Percentiles rank a stretch among this genome's conserved stretches.
These are phyloP conservation scores for Dothistroma septosporum DNA, from an alignment of 2,329 filamentous ascomycete species.

Conservation along the genomic window DNA sequence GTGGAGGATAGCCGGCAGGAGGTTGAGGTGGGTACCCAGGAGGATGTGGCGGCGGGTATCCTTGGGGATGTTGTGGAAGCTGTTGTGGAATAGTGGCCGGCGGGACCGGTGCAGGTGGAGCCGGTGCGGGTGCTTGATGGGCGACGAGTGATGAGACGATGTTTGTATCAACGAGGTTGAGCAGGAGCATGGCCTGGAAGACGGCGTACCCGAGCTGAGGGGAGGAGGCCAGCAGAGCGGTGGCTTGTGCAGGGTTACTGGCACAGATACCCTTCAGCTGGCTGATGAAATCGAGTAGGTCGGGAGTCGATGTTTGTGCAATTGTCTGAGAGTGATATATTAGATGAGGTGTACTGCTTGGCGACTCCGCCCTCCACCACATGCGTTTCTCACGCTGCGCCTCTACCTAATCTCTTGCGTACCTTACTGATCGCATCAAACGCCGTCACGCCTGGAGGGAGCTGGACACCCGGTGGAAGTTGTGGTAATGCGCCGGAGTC, in stretches of 20 bases:
- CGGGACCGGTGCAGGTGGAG: constrained; percentile 22
- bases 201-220: constrained; percentile 92
- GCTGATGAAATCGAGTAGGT: constrained; percentile 86
- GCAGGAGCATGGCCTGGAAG: constrained; percentile 87
- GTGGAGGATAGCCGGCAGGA: constrained; percentile 20
- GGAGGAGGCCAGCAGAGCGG: constrained; percentile 78
- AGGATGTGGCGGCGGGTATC: constrained; percentile 19
- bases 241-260: constrained; percentile 75
- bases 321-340: constrained; percentile 54
- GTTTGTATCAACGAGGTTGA: constrained; percentile 84
- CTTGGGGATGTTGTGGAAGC: constrained; percentile 25
- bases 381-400: not conserved
- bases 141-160: constrained; percentile 72
- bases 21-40: constrained; percentile 27
- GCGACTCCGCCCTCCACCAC: not conserved
- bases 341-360: not conserved
- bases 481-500: constrained; percentile 63
- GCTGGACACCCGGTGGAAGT: constrained; percentile 77
- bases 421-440: constrained; percentile 81
- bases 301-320: constrained; percentile 75
- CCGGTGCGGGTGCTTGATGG: constrained; percentile 37
- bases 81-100: constrained; percentile 26
- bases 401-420: constrained; percentile 56
- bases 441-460: constrained; percentile 76
- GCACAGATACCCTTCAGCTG: constrained; percentile 92